Conservation (phyloP, 2,329 filamentous ascomycete species). For the Sphaerulina vaccinii region DNA sequence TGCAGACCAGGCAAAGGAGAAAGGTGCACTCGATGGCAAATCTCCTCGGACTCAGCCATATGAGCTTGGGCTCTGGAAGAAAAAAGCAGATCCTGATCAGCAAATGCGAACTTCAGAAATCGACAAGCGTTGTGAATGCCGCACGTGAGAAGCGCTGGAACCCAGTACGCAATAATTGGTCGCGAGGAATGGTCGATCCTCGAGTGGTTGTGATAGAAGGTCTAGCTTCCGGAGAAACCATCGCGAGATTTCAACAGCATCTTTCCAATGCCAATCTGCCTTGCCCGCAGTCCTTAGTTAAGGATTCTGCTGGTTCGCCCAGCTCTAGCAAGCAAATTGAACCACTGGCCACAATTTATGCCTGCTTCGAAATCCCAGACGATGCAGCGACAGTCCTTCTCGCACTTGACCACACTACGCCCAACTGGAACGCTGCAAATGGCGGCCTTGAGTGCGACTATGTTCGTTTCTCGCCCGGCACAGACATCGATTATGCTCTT, state of each 20-base stretch:
- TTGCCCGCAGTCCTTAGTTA: too few species aligned
- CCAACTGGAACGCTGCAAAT: slow-evolving; percentile 19
- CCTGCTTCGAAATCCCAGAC: slow-evolving; percentile 16
- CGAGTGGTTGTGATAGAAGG: slow-evolving; percentile 17
- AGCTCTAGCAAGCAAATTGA: too few species aligned
- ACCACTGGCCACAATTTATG: slow-evolving; percentile 10
- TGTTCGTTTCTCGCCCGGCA: slow-evolving; percentile 14
- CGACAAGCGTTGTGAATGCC: not conserved
- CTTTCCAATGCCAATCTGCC: slow-evolving; percentile 12
- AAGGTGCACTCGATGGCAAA: slow-evolving; percentile 24
- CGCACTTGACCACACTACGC: slow-evolving; percentile 15
- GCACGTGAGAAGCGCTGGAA: slow-evolving; percentile 19
- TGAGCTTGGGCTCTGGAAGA: slow-evolving; percentile 19
- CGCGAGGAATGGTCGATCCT: slow-evolving; percentile 13
- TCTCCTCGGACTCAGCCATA: slow-evolving; percentile 21
- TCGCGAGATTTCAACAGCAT: slow-evolving; percentile 6
- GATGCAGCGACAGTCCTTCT: slow-evolving; percentile 15
- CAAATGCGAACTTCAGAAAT: slow-evolving; percentile 17
- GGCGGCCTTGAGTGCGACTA: slow-evolving; percentile 17
- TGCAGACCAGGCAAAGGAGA: slow-evolving; percentile 19
- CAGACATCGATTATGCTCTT: slow-evolving; percentile 6
- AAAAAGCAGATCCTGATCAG: slow-evolving; percentile 20
- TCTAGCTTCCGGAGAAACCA: slow-evolving; percentile 3
- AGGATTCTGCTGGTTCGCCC: too few species aligned
- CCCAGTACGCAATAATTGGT: slow-evolving; percentile 17